These are phyloP conservation scores for Sodiomyces alkalinus DNA, from an alignment of 2,329 filamentous ascomycete genomes.

Conservation along the genomic window DNA sequence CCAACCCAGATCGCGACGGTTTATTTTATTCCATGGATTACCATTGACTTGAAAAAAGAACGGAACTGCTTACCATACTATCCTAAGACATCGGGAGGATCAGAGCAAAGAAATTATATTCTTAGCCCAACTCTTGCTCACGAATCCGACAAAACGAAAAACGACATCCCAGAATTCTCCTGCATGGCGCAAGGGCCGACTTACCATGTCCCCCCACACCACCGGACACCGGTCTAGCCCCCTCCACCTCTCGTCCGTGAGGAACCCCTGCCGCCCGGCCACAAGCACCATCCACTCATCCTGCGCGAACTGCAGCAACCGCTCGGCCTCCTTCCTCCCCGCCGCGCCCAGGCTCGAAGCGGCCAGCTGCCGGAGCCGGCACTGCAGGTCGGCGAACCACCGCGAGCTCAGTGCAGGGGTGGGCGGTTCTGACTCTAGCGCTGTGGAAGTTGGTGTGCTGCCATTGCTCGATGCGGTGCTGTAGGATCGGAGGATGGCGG, in stretches of 20 bases:
- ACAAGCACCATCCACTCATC: conserved; percentile 54
- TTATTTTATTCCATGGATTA: too few species aligned
- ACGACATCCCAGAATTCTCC: too few species aligned
- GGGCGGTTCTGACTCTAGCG: too few species aligned
- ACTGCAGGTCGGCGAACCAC: conserved; percentile 14
- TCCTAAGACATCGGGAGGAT: too few species aligned
- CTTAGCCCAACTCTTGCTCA: too few species aligned
- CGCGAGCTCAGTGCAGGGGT: conserved; percentile 9
- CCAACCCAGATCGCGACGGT: too few species aligned
- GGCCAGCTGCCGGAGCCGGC: conserved; percentile 8
- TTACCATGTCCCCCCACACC: conserved; percentile 77
- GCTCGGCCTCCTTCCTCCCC: conserved; percentile 2
- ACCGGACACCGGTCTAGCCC: conserved; percentile 53
- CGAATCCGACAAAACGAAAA: too few species aligned
- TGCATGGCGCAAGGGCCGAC: too few species aligned
- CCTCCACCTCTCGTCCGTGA: conserved; percentile 42
- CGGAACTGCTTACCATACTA: conserved; percentile 32
- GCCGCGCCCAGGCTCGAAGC: not conserved
- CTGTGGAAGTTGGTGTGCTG: too few species aligned
- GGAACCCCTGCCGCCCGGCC: conserved; percentile 60
- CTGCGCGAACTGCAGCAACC: conserved; percentile 3
- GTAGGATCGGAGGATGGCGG: too few species aligned
- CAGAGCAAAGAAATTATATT: too few species aligned
- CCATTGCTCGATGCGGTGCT: too few species aligned
- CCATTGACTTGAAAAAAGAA: conserved; percentile 3